Evolutionary conservation across 2,329 filamentous ascomycete species (phyloP), one percentile per base, ranked within the genome.

Genomic region (Colletotrichum incanum): DNA sequence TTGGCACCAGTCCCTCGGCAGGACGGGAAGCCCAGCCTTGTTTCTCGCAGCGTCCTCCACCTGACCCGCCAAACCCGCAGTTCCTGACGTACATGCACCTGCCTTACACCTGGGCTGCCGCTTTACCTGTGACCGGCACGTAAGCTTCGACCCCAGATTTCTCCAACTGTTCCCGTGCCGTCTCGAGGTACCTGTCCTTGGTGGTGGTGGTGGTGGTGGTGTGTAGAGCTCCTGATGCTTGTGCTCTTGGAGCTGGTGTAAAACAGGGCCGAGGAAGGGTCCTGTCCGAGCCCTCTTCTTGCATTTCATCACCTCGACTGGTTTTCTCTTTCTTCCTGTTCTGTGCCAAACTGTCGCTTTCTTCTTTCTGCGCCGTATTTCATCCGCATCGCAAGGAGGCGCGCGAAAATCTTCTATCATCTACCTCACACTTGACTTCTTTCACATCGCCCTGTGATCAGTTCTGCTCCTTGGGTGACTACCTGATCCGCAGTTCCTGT

Each of bases 61-160:
- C 67, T 67, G 67, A 67, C 67, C 67, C 67, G 37, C 67, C 59
- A 2, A n/a, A 43, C 12, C 31, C 28, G 6, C 37, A 49, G 39
- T 14, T 59, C 54, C 62, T 70, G 67, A 67, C 67, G 67, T 70
- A 58, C 59, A 65, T 52, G 23, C 45, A 28, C 60, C 31, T 54
- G 39, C 39, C 31, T 49, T 5, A n/a, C 47, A 45, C 62, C 49
- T 64, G 18, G 12, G 47, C 37, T 28, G 43, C 34, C 50, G 39
- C 31, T 66, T 55, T 49, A 66, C 62, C 55, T 61, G 68, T 52
- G 56, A 71, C 68, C 23, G 23, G 23, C 23, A 58, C 50, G 39
- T 47, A 31, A 63, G 50, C 58, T 68, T 52, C 58, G 58, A 72
- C 69, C 58, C 69, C 58, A 68, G 69, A 68, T 68, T 72, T 72